A percentile compares a stretch with the other conserved stretches of the same genome.
phyloP scores from a whole-genome alignment of 2,329 filamentous ascomycete genomes.

The Fusarium fujikuroi region DNA sequence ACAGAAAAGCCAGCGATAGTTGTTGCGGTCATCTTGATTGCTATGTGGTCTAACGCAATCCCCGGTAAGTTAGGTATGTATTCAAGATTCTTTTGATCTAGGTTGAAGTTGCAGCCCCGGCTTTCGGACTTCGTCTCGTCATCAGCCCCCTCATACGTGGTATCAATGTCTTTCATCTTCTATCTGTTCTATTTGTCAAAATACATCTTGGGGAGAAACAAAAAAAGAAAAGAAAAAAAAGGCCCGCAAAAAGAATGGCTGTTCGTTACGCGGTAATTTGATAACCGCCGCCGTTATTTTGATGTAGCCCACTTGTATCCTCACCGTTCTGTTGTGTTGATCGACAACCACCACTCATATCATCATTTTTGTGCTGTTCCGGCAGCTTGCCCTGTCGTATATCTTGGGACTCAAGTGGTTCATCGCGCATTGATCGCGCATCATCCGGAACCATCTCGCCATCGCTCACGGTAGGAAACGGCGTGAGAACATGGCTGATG shows the following conservation, averaged over 20 bases:
- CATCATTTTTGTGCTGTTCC: conserved; percentile 22
- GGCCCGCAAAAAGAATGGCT: neutral
- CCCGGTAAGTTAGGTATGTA: neutral
- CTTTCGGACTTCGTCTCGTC: conserved; percentile 12
- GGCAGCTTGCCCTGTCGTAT: conserved; percentile 27
- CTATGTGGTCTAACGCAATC: neutral
- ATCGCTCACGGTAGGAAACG: conserved; percentile 71
- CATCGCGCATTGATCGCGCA: conserved; percentile 49
- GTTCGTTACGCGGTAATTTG: conserved; percentile 21
- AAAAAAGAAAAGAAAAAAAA: neutral
- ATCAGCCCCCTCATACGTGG: conserved; percentile 26
- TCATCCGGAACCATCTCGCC: conserved; percentile 65
- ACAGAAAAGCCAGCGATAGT: neutral
- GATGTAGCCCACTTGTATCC: conserved; percentile 7
- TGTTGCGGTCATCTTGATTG: neutral
- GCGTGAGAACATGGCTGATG: conserved; percentile 74
- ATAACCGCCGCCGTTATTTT: conserved; percentile 3
- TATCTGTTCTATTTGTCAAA: conserved; percentile 2
- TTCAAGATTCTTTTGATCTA: neutral
- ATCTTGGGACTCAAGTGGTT: conserved; percentile 45
- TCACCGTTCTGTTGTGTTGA: conserved; percentile 17
- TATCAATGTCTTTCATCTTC: conserved; percentile 28
- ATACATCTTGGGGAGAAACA: neutral
- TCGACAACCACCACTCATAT: conserved; percentile 15
- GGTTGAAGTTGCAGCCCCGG: neutral